These are phyloP conservation scores for Verbascum thapsus DNA, from an alignment of 257 asterid species.

Conservation along the genomic window DNA sequence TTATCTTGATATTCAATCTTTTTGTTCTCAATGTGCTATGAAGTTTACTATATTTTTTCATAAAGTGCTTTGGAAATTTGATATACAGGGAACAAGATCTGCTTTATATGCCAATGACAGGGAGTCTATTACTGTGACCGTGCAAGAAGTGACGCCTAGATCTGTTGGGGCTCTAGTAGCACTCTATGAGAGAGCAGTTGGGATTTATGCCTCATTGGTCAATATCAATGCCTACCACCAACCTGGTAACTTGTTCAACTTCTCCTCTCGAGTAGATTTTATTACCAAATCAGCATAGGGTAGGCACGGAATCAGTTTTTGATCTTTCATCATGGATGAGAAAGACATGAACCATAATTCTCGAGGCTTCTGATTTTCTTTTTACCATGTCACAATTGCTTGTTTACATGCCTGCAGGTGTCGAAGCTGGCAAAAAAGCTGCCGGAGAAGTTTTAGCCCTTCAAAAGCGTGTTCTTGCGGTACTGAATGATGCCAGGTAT, in stretches of 20 bases:
- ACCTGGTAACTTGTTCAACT: conserved; percentile 67
- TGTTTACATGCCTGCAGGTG: conserved; percentile 57
- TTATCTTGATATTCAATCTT: conserved; percentile 5
- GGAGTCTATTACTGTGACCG: conserved; percentile 96
- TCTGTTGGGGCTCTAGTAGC: conserved; percentile 96
- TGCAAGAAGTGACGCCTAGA: conserved; percentile 95
- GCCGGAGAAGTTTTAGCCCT: conserved; percentile 98
- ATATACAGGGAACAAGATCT: conserved; percentile 86
- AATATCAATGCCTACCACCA: conserved; percentile 98
- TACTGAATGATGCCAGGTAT: conserved; percentile 95
- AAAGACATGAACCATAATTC: conserved; percentile 1
- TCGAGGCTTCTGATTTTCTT: conserved; percentile 17
- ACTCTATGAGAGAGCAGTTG: conserved; percentile 97
- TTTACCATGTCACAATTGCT: conserved; percentile 17
- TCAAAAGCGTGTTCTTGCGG: conserved; percentile 94
- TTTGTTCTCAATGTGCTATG: neutral
- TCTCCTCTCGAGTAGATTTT: conserved; percentile 21
- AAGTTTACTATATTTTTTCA: conserved; percentile 6
- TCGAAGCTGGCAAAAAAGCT: conserved; percentile 98
- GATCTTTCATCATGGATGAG: neutral
- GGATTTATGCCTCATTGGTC: conserved; percentile 88
- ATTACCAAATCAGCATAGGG: neutral
- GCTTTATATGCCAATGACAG: conserved; percentile 86
- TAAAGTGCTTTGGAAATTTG: conserved; percentile 16
- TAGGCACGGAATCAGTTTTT: too few relatives aligned